Percentiles rank a stretch among this genome's conserved stretches.
Conservation (phyloP, 257 asterid genomes). For the Rauvolfia tetraphylla region DNA sequence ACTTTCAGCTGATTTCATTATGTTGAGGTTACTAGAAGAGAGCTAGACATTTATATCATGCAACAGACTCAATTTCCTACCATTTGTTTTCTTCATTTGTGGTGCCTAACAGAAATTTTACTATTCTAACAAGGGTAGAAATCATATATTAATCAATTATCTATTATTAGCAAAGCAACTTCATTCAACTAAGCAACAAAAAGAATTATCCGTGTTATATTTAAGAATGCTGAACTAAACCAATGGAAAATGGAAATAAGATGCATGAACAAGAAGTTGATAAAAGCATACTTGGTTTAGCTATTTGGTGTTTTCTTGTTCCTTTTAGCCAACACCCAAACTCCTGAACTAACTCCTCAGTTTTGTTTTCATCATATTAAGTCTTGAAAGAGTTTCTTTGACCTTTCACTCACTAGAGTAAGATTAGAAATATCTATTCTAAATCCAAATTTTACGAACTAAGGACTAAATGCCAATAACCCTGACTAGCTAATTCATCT, state of each 20-base stretch:
- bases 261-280: not conserved
- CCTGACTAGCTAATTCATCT: conserved; percentile 10
- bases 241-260: not conserved
- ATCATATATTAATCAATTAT: not conserved
- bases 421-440: conserved; percentile 30
- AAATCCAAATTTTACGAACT: conserved; percentile 34
- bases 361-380: not conserved
- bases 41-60: not conserved
- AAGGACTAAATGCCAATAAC: conserved; percentile 15
- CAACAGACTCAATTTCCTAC: not conserved
- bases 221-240: not conserved
- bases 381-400: not conserved
- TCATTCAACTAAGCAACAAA: not conserved
- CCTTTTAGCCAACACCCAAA: not conserved
- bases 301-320: not conserved
- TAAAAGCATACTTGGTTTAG: not conserved
- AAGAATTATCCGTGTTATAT: not conserved
- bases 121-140: not conserved
- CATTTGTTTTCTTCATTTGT: no score
- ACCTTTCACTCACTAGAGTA: not conserved
- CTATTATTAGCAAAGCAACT: no score
- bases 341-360: not conserved
- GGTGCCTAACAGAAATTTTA: no score
- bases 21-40: not conserved
- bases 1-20: not conserved